Evolutionary conservation across 306 rosid species (phyloP).

Genomic region (Begonia loranthoides): DNA sequence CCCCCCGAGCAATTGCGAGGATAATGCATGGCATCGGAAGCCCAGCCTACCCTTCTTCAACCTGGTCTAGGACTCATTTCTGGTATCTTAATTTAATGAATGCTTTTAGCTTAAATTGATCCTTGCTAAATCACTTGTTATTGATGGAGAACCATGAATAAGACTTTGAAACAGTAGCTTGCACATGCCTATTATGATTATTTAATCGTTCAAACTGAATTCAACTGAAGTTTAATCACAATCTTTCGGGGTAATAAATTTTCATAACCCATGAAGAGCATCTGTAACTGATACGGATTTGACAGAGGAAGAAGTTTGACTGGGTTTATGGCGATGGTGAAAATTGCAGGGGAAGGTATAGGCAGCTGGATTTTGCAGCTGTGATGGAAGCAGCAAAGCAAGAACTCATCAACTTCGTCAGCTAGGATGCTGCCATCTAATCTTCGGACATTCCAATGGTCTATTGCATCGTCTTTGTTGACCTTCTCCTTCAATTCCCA

Average conservation of each 20-base stretch:
- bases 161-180: neutral
- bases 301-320: neutral
- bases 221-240: neutral
- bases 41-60: slow-evolving; percentile 76
- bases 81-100: slow-evolving; percentile 32
- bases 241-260: neutral
- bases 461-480: no score
- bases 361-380: slow-evolving; percentile 36
- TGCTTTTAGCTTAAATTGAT: neutral
- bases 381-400: slow-evolving; percentile 79
- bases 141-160: neutral
- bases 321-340: slow-evolving; percentile 11
- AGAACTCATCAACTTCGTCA: slow-evolving; percentile 43
- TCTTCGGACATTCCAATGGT: slow-evolving; percentile 9
- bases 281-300: no score
- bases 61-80: slow-evolving; percentile 84
- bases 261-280: neutral
- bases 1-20: slow-evolving; percentile 92
- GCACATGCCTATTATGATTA: neutral
- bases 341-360: slow-evolving; percentile 82
- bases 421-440: slow-evolving; percentile 32
- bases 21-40: slow-evolving; percentile 92
- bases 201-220: neutral
- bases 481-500: slow-evolving; percentile 2
- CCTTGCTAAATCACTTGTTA: neutral